A percentile compares a stretch with the other conserved stretches of the same genome.
Evolutionary conservation across 75 land plant species (phyloP).

Genomic region (Picea sitchensis): DNA sequence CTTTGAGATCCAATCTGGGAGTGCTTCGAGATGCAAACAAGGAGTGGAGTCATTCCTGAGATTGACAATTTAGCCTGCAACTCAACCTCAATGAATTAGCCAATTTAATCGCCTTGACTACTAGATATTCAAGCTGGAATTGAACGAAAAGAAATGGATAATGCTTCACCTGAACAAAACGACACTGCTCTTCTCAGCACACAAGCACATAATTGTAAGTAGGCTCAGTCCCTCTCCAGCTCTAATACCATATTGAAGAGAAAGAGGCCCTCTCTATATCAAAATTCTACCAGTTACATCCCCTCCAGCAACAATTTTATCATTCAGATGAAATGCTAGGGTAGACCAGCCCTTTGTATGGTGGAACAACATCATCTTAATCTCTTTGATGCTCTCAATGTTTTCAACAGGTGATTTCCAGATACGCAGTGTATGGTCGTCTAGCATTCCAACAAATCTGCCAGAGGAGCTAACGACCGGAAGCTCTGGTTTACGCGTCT

Average conservation of each 20-base stretch:
- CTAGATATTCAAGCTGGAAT: no score
- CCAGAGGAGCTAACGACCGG: conserved; percentile 47
- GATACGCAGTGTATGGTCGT: conserved; percentile 41
- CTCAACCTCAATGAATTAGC: no score
- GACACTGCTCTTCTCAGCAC: no score
- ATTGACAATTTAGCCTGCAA: no score
- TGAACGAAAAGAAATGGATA: no score
- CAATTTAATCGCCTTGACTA: no score
- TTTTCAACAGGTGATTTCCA: conserved; percentile 57
- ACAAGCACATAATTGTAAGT: conserved; percentile 7
- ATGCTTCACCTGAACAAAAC: no score
- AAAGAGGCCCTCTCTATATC: conserved; percentile 59
- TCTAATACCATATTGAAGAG: no score
- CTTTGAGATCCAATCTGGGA: no score
- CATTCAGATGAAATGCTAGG: conserved; percentile 72
- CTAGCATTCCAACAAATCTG: conserved; percentile 57
- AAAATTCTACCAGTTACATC: conserved; percentile 78
- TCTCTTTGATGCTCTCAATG: conserved; percentile 11
- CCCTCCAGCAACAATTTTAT: conserved; percentile 82
- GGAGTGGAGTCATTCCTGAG: no score
- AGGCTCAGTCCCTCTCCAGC: no score
- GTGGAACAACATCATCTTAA: conserved; percentile 54
- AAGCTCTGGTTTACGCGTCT: conserved; percentile 14
- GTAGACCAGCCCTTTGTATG: conserved; percentile 54
- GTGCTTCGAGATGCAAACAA: no score